phyloP scores from a whole-genome alignment of 805 yeast species.

The Myxozyma neglecta region DNA sequence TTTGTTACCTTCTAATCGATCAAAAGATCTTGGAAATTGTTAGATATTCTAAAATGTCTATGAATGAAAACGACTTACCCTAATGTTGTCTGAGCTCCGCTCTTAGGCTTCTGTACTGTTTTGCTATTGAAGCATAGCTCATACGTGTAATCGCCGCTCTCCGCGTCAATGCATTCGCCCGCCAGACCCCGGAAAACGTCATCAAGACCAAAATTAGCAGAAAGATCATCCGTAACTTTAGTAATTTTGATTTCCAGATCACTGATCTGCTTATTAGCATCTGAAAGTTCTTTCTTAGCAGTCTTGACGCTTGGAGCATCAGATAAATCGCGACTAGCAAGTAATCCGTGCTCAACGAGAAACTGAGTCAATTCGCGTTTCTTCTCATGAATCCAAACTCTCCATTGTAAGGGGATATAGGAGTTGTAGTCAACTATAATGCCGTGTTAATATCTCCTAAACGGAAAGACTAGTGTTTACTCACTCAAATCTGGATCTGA shows the following conservation, averaged over 20 bases:
- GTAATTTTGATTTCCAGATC: conserved; percentile 32
- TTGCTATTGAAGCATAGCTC: conserved; percentile 58
- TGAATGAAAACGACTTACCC: conserved; percentile 45
- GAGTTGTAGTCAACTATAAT: conserved; percentile 12
- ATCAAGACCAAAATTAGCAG: conserved; percentile 52
- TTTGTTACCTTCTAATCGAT: conserved; percentile 37
- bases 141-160: conserved; percentile 71
- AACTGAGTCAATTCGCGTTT: conserved; percentile 5
- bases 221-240: conserved; percentile 29
- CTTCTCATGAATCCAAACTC: conserved; percentile 23
- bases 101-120: conserved; percentile 54
- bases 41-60: neutral
- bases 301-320: conserved; percentile 20
- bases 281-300: conserved; percentile 25
- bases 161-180: conserved; percentile 49
- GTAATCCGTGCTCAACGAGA: conserved; percentile 20
- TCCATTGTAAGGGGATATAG: conserved; percentile 18
- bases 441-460: neutral
- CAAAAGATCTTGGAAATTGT: conserved; percentile 20
- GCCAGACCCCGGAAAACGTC: conserved; percentile 63
- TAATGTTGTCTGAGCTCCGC: conserved; percentile 47
- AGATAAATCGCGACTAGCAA: conserved; percentile 21
- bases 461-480: neutral
- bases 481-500: conserved; percentile 17
- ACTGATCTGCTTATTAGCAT: neutral